These are phyloP conservation scores for Penicillium fimorum DNA, from an alignment of 495 filamentous ascomycete genomes.

Conservation along the genomic window DNA sequence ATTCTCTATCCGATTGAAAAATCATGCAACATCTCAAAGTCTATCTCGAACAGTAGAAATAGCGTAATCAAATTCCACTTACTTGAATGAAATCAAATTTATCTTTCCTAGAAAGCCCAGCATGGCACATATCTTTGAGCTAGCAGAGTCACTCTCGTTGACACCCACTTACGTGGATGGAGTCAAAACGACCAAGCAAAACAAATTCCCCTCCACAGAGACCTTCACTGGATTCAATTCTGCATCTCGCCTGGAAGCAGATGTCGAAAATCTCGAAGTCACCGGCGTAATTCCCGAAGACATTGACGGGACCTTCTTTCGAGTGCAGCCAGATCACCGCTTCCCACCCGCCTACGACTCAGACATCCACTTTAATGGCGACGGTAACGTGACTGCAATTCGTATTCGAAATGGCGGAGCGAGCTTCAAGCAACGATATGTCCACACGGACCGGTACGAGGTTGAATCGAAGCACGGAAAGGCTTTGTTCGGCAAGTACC, in stretches of 20 bases:
- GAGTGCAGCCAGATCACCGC: conserved; percentile 32
- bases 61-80: too few relatives aligned
- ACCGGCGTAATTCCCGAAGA: conserved; percentile 29
- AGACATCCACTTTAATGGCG: conserved; percentile 23
- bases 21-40: too few relatives aligned
- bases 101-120: too few relatives aligned
- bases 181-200: neutral
- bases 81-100: too few relatives aligned
- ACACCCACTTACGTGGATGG: neutral
- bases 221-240: neutral
- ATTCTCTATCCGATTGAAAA: too few relatives aligned
- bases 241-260: neutral
- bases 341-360: conserved; percentile 20
- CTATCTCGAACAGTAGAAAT: too few relatives aligned
- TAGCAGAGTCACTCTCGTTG: neutral
- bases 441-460: conserved; percentile 50
- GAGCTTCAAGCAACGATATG: conserved; percentile 52
- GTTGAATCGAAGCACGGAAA: conserved; percentile 39
- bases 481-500: conserved; percentile 48
- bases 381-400: conserved; percentile 53
- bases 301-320: conserved; percentile 31
- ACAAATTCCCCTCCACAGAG: neutral
- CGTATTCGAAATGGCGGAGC: conserved; percentile 48
- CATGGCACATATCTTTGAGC: neutral
- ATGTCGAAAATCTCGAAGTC: conserved; percentile 12